phyloP scores from a whole-genome alignment of 129 eudicot genomes.

The Erigeron canadensis region DNA sequence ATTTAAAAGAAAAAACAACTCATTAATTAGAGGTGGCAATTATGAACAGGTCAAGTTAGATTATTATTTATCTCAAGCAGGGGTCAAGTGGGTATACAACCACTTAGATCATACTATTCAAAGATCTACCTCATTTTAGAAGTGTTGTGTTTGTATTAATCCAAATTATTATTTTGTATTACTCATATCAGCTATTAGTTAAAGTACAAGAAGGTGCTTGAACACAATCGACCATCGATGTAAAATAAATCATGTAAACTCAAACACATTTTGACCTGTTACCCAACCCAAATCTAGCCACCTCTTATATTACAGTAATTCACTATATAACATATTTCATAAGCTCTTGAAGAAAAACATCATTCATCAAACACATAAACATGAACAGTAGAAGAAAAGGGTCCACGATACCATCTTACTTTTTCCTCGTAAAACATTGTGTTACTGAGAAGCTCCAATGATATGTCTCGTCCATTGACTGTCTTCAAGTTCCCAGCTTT shows the following conservation, averaged over 20 bases:
- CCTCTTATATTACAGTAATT: background rate
- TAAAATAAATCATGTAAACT: background rate
- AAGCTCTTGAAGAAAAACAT: background rate
- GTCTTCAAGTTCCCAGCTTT: slow-evolving; percentile 33
- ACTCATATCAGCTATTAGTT: background rate
- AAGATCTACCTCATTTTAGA: background rate
- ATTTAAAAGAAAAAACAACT: background rate
- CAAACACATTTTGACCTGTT: background rate
- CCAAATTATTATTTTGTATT: background rate
- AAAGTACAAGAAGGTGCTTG: background rate
- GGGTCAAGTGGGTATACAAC: background rate
- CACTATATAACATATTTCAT: background rate
- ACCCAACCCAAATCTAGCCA: background rate
- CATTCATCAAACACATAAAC: background rate
- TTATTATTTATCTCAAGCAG: slow-evolving; percentile 1
- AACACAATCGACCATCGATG: background rate
- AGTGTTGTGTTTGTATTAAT: background rate
- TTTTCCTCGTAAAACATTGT: slow-evolving; percentile 63
- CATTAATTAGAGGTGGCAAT: background rate
- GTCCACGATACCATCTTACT: slow-evolving; percentile 46
- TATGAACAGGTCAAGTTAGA: background rate
- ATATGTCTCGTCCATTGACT: slow-evolving; percentile 45
- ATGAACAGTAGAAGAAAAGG: background rate
- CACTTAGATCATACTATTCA: background rate
- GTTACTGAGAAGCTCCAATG: slow-evolving; percentile 61